Evolutionary conservation across 495 filamentous ascomycete species (phyloP).

Genomic region (Tuber melanosporum): DNA sequence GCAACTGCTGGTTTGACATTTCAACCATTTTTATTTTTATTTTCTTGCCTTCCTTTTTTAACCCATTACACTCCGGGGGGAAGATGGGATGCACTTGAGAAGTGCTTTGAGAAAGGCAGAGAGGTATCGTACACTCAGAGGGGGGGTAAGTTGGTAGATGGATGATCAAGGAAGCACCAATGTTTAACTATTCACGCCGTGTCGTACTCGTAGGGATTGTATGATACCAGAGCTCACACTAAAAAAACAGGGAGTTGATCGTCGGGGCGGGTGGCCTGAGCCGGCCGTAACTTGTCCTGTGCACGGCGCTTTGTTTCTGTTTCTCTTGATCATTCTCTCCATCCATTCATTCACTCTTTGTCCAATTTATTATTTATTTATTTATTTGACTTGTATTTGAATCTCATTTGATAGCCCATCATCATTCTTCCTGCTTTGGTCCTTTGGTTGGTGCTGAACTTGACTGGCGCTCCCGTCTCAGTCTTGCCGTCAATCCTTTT

Average conservation of each 20-base stretch:
- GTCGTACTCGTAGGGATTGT: background rate
- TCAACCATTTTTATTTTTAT: background rate
- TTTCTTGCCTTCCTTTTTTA: conserved; percentile 1
- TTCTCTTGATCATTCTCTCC: conserved; percentile 25
- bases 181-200: background rate
- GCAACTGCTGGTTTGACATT: conserved; percentile 1
- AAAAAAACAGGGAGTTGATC: conserved; percentile 37
- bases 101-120: background rate
- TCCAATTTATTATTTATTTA: background rate
- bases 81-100: background rate
- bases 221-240: background rate
- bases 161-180: background rate
- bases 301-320: conserved; percentile 31
- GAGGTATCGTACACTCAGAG: background rate
- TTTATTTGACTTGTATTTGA: background rate
- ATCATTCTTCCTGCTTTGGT: background rate
- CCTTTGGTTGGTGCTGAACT: background rate
- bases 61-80: background rate
- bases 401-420: background rate
- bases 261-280: conserved; percentile 37
- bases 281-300: conserved; percentile 30
- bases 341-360: conserved; percentile 1
- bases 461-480: conserved; percentile 3
- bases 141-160: conserved; percentile 1
- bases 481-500: conserved; percentile 7